Base-by-base conservation (phyloP, 768 basidiomycete genomes). In the Krasilnikovozyma curviuscula region DNA sequence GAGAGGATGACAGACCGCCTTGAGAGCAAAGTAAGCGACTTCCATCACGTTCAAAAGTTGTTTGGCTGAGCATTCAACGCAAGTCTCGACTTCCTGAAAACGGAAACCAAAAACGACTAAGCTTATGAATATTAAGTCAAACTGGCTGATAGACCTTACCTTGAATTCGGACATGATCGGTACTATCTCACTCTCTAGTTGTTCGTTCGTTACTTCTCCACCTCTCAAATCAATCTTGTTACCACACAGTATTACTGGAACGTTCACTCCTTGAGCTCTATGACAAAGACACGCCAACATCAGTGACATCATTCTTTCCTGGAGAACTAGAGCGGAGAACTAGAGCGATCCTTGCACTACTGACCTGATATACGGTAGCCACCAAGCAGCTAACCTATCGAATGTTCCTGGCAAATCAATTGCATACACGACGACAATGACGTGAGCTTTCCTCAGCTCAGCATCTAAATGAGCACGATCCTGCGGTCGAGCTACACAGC, bases 121-220 rank as follows among this genome's bases (percentile, higher is more conserved):
- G 19, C 12, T 37, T 37, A 23, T 46, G 24, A 18, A 18, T 12
- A 34, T 34, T 44, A 33, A 12, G 18, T n/a, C 44, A 27, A 46
- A 9, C 7, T 1, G 3, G 9, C 28, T 9, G 13, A 3, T 13
- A 9, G 25, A n/a, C 25, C 57, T 48, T 59, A 79, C 88, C 75
- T 98, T 98, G 77, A 91, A 98, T 65, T 97, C 91, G 56, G 81
- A 78, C 91, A 97, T 98, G 47, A 98, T 86, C 27, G 91, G 91
- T 48, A 82, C 65, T 55, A 97, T 89, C 65, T 97, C 91, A 53
- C 81, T 85, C 64, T 91, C 86, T 52, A 98, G 66, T 2, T 81
- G 84, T 61, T 91, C 79, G 58, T 93, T 91, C 24, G 89, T 86
- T 33, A 95, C 84, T 59, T 83, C 77, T 2, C 88, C 89, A 4